Base-by-base conservation (phyloP, 768 basidiomycete genomes). In the Suillus sp. region DNA sequence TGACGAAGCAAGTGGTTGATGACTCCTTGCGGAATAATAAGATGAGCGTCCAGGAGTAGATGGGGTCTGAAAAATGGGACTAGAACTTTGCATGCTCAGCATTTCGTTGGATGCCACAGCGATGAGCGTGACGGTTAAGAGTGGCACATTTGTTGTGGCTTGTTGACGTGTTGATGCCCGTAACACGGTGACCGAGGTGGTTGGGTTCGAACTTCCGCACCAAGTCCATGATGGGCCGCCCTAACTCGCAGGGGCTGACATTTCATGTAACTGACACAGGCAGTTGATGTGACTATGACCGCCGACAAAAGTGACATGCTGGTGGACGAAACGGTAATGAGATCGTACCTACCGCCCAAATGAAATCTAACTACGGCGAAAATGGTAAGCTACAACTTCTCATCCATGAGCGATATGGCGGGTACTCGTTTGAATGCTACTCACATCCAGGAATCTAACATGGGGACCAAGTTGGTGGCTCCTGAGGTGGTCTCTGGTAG, bases 1-100 rank as follows among this genome's bases (percentile, higher is more conserved):
- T 0, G 86, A 88, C 0, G 86, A 84, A 60, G 77, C 80, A 5
- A 74, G 37, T 1, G 82, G 84, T 27, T 71, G 71, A 47, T 76
- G 68, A 42, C 64, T 75, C 30, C 72, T 72, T 5, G 71, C 66
- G 0, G 69, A 70, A 16, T 70, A 68, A 22, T 76, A 72, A 1
- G 75, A 72, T 2, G 72, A 71, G 20, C 74, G 71, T 35, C 72
- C 73, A 0, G 81, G 81, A 0, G 82, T 81, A 5, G 78, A 75
- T 0, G 77, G 80, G 40, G 67, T 61, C 34, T 63, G 56, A 7
- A 68, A 67, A 9, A 71, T 61, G 10, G 78, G 75, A 54, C 73
- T 77, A 10, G 77, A 77, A 4, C 68, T 66, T 42, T 72, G 70
- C 47, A 63, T 42, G 13, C 42, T 70, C 22, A 68, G 62, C 38